Evolutionary conservation across 2,329 filamentous ascomycete genomes (phyloP).

Genomic region (Clonostachys solani): DNA sequence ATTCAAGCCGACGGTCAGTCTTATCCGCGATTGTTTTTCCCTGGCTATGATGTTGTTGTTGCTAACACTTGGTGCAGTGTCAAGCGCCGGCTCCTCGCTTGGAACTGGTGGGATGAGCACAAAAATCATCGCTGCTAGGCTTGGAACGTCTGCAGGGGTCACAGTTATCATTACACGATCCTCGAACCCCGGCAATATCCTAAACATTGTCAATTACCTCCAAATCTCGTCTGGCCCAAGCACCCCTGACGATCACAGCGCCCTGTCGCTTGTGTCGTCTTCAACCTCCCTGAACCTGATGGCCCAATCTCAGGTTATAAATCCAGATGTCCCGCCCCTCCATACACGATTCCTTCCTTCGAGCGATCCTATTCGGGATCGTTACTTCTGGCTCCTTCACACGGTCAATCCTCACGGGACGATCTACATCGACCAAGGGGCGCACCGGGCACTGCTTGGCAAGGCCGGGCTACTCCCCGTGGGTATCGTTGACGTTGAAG

Average conservation of each 20-base stretch:
- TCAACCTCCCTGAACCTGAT: constrained; percentile 34
- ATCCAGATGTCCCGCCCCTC: constrained; percentile 51
- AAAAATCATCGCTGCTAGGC: constrained; percentile 88
- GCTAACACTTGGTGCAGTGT: constrained; percentile 48
- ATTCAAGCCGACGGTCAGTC: constrained; percentile 72
- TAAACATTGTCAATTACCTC: constrained; percentile 78
- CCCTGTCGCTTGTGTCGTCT: constrained; percentile 25
- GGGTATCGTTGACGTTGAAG: constrained; percentile 87
- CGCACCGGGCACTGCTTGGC: constrained; percentile 71
- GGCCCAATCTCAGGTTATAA: constrained; percentile 14
- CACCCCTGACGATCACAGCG: constrained; percentile 17
- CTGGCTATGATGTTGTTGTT: background rate
- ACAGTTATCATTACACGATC: constrained; percentile 94
- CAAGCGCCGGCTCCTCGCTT: constrained; percentile 79
- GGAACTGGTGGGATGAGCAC: constrained; percentile 97
- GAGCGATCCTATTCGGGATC: constrained; percentile 78
- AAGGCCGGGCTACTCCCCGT: constrained; percentile 88
- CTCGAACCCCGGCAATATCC: constrained; percentile 89
- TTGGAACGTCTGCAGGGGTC: constrained; percentile 91
- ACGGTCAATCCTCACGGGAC: constrained; percentile 87
- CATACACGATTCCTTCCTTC: constrained; percentile 94
- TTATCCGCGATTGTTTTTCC: background rate
- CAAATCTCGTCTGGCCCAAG: constrained; percentile 40
- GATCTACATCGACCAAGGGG: constrained; percentile 89
- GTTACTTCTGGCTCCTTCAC: constrained; percentile 96